Base-by-base conservation (phyloP, 2,329 filamentous ascomycete genomes). In the Venturia oleaginea region DNA sequence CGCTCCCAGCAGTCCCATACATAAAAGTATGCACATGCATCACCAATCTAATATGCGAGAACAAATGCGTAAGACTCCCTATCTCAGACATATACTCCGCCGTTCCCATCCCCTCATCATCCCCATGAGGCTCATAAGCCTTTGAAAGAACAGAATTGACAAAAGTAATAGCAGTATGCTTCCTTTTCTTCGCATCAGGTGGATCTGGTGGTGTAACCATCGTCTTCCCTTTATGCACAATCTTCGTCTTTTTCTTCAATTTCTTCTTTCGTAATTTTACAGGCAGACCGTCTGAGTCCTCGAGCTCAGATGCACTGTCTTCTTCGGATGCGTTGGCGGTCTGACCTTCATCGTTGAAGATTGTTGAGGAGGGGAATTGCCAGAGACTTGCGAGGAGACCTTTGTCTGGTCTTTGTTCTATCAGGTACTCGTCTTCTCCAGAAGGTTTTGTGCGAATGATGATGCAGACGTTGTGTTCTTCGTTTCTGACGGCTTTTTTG, bases 361-460 rank as follows among this genome's bases (percentile, higher is more conserved):
- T 42, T 48, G 70, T 68, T 54, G 54, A 64, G 54, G 73, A 71
- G 22, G 74, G 74, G 63, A 76, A 76, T 64, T 76, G 72, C 67
- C 68, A 69, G 6, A 70, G 64, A 8, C 66, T 67, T 42, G 67
- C 68, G 32, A 69, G 66, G 68, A 70, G 42, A 22, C 66, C 66
- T 61, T 73, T 75, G 10, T 70, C 71, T 15, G 74, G 74, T 54
- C 74, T 67, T 57, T 76, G 71, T 60, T 75, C 72, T 37, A 75
- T 74, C 2, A 76, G 67, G 70, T 71, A 76, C 24, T 24, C 34
- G 27, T 37, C 43, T 15, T 67, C 62, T 15, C 65, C 32, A 13
- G 67, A 61, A 8, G 62, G 27, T 1, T 4, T 40, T 6, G 10
- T 10, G 15, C 69, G 59, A 61, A 73, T 70, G 48, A 75, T 64